Evolutionary conservation across 306 rosid genomes (phyloP), one percentile per base, ranked within the genome.

Genomic region (Carpinus fangiana): DNA sequence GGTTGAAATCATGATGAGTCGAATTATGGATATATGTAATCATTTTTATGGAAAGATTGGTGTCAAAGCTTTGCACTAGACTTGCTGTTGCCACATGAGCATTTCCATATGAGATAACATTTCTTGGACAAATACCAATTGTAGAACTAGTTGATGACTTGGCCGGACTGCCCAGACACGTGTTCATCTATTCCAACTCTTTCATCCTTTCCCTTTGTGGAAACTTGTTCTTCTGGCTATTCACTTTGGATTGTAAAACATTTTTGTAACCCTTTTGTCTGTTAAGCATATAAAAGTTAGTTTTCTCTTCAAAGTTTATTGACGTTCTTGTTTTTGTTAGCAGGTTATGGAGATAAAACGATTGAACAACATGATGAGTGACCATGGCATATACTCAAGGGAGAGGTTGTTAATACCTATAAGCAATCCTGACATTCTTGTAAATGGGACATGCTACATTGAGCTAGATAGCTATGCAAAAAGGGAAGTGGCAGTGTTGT

Each of bases 311-410:
- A 67, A 4, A 67, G 51, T 9, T 36, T 36, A 31, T 65, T 41
- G 73, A 41, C 26, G 4, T 72, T 43, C n/a, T 4, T 18, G 31
- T 52, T 52, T 7, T 8, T 68, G 78, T 78, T 72, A 78, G 77
- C 79, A 95, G 99, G 98, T 95, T 72, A 79, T 88, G 90, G 94
- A 91, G 80, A 84, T 95, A 72, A 93, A 91, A 86, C 90, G 97
- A 10, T 62, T 93, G 74, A 95, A 95, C 97, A 95, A 95, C 80
- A 93, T 93, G 98, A 90, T 93, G 93, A 93, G 99, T 7, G 98
- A 95, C 85, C 94, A 95, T 71, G 99, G 99, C 7, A 93, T 95
- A 74, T 91, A 91, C 89, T 91, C 98, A 0, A 89, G 99, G 82
- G 98, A 95, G 83, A 91, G 98, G 78, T 66, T 95, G 77, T 73